Evolutionary conservation across 148 eudicot species (phyloP), one percentile per base, ranked within the genome.

Genomic region (Persicaria tinctoria): DNA sequence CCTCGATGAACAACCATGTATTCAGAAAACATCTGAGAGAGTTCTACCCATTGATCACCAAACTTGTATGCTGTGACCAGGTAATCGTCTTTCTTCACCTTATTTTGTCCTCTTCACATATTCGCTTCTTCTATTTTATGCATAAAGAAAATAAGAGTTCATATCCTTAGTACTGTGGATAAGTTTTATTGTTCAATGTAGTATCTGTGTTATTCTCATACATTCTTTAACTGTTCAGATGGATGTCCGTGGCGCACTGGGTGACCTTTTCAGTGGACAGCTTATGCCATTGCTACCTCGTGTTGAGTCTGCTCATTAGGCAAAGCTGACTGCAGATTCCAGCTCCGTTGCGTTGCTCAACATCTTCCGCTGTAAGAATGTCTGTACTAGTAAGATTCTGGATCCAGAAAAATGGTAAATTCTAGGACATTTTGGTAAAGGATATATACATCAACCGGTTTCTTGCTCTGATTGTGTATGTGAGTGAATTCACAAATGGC

Each of bases 51-150:
- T 83, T 88, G 78, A 86, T 95, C 78, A 92, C 97, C 49, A 95
- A 89, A 78, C 96, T 95, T 76, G 93, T 95, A 73, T 90, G 97
- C 86, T 90, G 96, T 73, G 97, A 95, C 85, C 99, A 92, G 99
- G 99, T 95, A 79, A 82, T 54, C 27, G 38, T 49, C 53, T 55
- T 16, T 47, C 32, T 50, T 48, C 51, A 27, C 3, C 75, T 48
- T 50, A 16, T 73, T 74, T 9, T 74, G 38, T 69, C 4, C 10
- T 69, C 11, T 44, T 23, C 17, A 44, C 73, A 27, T 27, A 27
- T 69, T 10, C 27, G 3, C 7, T 70, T 41, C 57, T 53, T 53
- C 16, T 53, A 1, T 53, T 16, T 53, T 53, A 9, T 3, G 11
- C 38, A 32, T 32, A 32, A 32, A 32, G 38, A 32, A 32, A 32